phyloP scores from a whole-genome alignment of 192 early-diverging fungal species.

The Entophlyctis luteolus region DNA sequence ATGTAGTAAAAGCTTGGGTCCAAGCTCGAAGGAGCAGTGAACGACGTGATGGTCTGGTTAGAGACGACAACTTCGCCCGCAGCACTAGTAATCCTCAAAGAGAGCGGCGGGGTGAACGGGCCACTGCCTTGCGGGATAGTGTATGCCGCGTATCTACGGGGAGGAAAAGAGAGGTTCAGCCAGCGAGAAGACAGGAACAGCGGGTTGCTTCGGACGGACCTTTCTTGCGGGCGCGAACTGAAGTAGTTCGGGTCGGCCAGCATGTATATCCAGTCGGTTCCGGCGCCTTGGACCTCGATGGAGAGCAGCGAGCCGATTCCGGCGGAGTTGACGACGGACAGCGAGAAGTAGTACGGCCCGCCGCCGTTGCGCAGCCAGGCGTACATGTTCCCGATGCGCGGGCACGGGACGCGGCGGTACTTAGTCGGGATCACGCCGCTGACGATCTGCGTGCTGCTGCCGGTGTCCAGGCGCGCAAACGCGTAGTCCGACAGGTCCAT shows the following conservation, averaged over 20 bases:
- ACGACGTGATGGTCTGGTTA: neutral
- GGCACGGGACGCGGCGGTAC: neutral
- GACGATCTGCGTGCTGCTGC: neutral
- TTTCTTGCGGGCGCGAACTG: neutral
- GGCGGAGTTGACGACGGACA: neutral
- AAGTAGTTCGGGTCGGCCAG: neutral
- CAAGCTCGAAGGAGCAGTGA: neutral
- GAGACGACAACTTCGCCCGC: neutral
- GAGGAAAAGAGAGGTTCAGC: too few relatives aligned
- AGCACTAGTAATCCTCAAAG: neutral
- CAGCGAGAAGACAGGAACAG: too few relatives aligned
- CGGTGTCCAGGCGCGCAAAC: neutral
- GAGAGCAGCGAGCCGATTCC: neutral
- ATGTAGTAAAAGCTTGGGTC: neutral
- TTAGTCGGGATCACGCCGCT: neutral
- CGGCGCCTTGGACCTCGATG: neutral
- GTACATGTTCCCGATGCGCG: neutral
- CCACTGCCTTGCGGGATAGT: neutral
- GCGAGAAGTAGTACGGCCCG: neutral
- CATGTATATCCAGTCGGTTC: neutral
- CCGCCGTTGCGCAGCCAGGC: neutral
- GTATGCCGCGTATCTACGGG: neutral
- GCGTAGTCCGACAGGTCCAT: neutral
- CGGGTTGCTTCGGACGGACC: too few relatives aligned
- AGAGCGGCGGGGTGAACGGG: neutral